Conservation (phyloP, 345 rosid genomes). For the Lepidium didymum region DNA sequence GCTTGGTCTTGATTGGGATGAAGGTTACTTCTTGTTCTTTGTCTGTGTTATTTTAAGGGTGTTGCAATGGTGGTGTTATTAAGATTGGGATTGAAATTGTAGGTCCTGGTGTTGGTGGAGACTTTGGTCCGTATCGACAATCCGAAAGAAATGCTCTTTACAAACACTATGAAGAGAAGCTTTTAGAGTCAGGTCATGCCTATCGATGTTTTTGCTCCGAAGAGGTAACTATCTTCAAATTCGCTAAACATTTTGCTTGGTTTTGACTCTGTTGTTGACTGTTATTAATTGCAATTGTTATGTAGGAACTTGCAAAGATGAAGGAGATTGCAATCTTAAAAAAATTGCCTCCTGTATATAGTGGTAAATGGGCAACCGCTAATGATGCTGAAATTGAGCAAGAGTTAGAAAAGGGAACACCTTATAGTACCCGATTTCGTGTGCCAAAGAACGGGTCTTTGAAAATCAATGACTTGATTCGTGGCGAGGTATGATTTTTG, state of each 20-base stretch:
- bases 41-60: neutral
- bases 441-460: slow-evolving; percentile 73
- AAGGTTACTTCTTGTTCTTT: slow-evolving; percentile 42
- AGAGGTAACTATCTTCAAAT: slow-evolving; percentile 40
- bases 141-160: slow-evolving; percentile 85
- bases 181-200: slow-evolving; percentile 78
- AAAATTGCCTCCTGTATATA: slow-evolving; percentile 76
- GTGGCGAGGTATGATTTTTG: slow-evolving; percentile 63
- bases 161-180: slow-evolving; percentile 65
- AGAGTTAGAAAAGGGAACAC: slow-evolving; percentile 76
- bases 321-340: slow-evolving; percentile 69
- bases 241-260: neutral
- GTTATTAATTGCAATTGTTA: neutral
- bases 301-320: slow-evolving; percentile 90
- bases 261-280: neutral
- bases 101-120: slow-evolving; percentile 87
- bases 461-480: slow-evolving; percentile 80
- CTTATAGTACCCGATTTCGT: slow-evolving; percentile 73
- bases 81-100: neutral
- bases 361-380: slow-evolving; percentile 84
- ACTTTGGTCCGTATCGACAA: slow-evolving; percentile 81
- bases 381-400: slow-evolving; percentile 55
- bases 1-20: slow-evolving; percentile 95
- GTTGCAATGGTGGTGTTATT: neutral
- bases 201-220: slow-evolving; percentile 87